Evolutionary conservation across 1,284 basidiomycete genomes (phyloP).

Genomic region (Rhodotorula sp.): DNA sequence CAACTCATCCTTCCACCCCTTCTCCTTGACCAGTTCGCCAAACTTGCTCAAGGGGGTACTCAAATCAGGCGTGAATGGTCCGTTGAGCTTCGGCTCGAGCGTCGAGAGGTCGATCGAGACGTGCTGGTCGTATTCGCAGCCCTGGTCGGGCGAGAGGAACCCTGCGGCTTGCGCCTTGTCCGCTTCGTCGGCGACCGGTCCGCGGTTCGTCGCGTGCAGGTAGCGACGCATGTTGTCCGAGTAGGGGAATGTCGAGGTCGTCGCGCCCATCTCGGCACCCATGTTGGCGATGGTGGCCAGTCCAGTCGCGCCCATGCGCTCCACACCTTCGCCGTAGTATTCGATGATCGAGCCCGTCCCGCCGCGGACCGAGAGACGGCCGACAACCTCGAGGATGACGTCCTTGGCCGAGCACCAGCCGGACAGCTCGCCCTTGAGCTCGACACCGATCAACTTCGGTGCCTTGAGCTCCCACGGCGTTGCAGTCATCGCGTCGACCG

Average conservation of each 20-base stretch:
- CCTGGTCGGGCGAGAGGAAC: slow-evolving; percentile 79
- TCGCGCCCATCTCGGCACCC: slow-evolving; percentile 99
- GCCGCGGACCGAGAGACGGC: slow-evolving; percentile 91
- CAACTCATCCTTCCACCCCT: slow-evolving; percentile 88
- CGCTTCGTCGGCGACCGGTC: slow-evolving; percentile 81
- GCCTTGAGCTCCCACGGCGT: slow-evolving; percentile 99
- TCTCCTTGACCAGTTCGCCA: slow-evolving; percentile 71
- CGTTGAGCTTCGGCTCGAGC: slow-evolving; percentile 93
- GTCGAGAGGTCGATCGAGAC: slow-evolving; percentile 91
- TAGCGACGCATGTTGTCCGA: slow-evolving; percentile 81
- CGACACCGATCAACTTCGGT: slow-evolving; percentile 57
- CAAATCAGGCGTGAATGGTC: slow-evolving; percentile 96
- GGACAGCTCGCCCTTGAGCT: slow-evolving; percentile 80
- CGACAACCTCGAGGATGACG: slow-evolving; percentile 89
- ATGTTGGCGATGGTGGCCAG: slow-evolving; percentile 57
- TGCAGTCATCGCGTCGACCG: slow-evolving; percentile 96
- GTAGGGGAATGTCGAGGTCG: slow-evolving; percentile 97
- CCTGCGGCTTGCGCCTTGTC: slow-evolving; percentile 76
- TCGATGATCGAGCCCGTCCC: slow-evolving; percentile 96
- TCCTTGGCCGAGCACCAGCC: slow-evolving; percentile 98
- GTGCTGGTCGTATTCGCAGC: slow-evolving; percentile 89
- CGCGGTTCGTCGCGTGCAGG: slow-evolving; percentile 83
- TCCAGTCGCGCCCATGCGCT: slow-evolving; percentile 89
- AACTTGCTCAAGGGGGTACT: slow-evolving; percentile 95
- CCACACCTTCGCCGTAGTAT: slow-evolving; percentile 95